Evolutionary conservation across 768 basidiomycete genomes (phyloP).

Genomic region (Suillus americanus): DNA sequence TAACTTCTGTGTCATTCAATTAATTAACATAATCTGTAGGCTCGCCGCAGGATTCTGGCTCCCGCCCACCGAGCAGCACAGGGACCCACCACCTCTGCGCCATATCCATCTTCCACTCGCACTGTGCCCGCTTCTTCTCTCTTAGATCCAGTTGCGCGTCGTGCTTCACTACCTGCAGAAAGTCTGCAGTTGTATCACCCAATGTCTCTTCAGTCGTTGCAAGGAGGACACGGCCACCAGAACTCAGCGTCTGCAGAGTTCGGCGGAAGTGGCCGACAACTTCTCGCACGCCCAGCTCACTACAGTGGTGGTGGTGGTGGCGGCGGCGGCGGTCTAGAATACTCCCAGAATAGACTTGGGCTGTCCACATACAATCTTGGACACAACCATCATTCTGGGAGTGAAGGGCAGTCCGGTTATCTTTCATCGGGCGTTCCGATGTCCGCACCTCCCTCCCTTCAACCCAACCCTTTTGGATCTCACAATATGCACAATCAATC

Average conservation of each 20-base stretch:
- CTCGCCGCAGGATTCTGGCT: slow-evolving; percentile 79
- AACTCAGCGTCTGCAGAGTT: slow-evolving; percentile 39
- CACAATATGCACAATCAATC: slow-evolving; percentile 27
- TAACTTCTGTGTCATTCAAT: slow-evolving; percentile 21
- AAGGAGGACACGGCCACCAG: slow-evolving; percentile 33
- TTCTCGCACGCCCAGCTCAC: slow-evolving; percentile 40
- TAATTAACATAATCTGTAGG: slow-evolving; percentile 42
- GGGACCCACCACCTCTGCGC: slow-evolving; percentile 75
- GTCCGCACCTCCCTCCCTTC: slow-evolving; percentile 51
- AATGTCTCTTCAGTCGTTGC: slow-evolving; percentile 65
- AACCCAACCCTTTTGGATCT: slow-evolving; percentile 35
- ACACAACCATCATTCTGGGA: slow-evolving; percentile 44
- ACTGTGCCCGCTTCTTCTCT: slow-evolving; percentile 23
- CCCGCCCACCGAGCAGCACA: slow-evolving; percentile 76
- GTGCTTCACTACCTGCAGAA: slow-evolving; percentile 69
- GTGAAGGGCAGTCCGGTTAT: slow-evolving; percentile 26
- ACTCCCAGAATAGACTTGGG: slow-evolving; percentile 36
- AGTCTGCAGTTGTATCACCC: slow-evolving; percentile 76
- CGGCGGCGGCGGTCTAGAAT: slow-evolving; percentile 21
- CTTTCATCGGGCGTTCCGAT: slow-evolving; percentile 44
- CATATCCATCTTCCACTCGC: slow-evolving; percentile 54
- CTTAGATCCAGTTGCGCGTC: slow-evolving; percentile 46
- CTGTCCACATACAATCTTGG: slow-evolving; percentile 37
- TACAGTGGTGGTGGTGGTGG: slow-evolving; percentile 21
- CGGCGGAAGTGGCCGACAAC: slow-evolving; percentile 41